These are phyloP conservation scores for Fraxinus baroniana DNA, from an alignment of 305 asterid species.

Conservation along the genomic window DNA sequence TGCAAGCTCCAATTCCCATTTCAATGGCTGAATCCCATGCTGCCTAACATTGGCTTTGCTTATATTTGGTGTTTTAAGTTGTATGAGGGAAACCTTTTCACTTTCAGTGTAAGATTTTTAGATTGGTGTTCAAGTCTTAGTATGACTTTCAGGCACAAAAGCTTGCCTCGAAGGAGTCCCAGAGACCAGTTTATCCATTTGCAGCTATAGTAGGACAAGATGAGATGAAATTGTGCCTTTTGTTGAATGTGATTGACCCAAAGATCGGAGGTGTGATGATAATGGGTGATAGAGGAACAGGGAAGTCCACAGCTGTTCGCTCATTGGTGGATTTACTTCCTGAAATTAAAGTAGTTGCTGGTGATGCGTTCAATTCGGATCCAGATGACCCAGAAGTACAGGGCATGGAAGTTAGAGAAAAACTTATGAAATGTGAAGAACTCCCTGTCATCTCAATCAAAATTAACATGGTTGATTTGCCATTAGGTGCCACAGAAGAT, in stretches of 20 bases:
- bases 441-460: constrained; percentile 53
- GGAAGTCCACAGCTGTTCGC: constrained; percentile 88
- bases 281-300: constrained; percentile 97
- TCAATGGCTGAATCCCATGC: neutral
- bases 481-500: constrained; percentile 94
- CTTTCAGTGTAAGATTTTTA: neutral
- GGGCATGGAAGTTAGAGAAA: constrained; percentile 75
- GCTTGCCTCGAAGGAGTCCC: constrained; percentile 63
- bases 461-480: constrained; percentile 91
- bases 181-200: constrained; percentile 95
- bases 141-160: constrained; percentile 48
- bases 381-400: constrained; percentile 86
- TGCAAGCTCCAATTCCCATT: neutral
- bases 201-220: constrained; percentile 99
- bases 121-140: neutral
- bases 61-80: neutral
- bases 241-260: constrained; percentile 86
- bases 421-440: constrained; percentile 48
- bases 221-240: constrained; percentile 88
- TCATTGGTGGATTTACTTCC: constrained; percentile 87
- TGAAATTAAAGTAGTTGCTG: constrained; percentile 65
- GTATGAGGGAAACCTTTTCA: neutral
- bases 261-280: constrained; percentile 99
- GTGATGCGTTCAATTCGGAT: constrained; percentile 88
- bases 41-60: neutral